Percentiles rank a stretch among this genome's conserved stretches.
Conservation (phyloP, 768 basidiomycete genomes). For the Ramaria sp. region DNA sequence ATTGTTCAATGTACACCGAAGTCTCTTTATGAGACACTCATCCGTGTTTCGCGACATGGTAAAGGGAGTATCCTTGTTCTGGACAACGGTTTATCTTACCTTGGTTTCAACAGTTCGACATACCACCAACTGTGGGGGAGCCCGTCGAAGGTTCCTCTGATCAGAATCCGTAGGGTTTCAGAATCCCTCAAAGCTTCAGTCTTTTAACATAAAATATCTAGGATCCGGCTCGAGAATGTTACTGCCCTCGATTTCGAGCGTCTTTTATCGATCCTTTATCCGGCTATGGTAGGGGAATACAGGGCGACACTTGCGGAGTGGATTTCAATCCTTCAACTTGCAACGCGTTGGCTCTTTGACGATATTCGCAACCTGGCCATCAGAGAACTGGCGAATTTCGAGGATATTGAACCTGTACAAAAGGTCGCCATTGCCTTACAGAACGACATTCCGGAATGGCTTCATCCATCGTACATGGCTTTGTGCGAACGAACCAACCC, state of each 20-base stretch:
- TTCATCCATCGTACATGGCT: conserved; percentile 40
- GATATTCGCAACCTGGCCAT: conserved; percentile 26
- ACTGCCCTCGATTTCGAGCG: conserved; percentile 23
- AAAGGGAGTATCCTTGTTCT: neutral
- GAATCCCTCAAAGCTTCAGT: neutral
- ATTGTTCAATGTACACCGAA: conserved; percentile 30
- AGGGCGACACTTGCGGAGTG: conserved; percentile 21
- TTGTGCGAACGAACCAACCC: conserved; percentile 43
- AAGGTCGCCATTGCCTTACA: conserved; percentile 48
- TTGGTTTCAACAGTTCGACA: conserved; percentile 5
- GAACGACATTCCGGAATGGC: conserved; percentile 33
- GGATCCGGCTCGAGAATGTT: conserved; percentile 18
- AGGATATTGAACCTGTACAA: conserved; percentile 34
- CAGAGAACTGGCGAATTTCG: conserved; percentile 32
- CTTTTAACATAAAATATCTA: neutral
- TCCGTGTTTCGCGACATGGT: conserved; percentile 26
- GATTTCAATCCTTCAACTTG: conserved; percentile 29
- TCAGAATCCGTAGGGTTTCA: conserved; percentile 15
- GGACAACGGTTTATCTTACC: conserved; percentile 1
- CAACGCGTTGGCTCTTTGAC: conserved; percentile 28
- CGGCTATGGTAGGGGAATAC: conserved; percentile 16
- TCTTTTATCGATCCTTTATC: conserved; percentile 24
- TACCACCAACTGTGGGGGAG: conserved; percentile 9
- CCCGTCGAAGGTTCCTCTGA: conserved; percentile 16
- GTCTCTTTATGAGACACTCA: conserved; percentile 28